These are phyloP conservation scores for Terana coerulea DNA, from an alignment of 768 basidiomycete genomes.

Conservation along the genomic window DNA sequence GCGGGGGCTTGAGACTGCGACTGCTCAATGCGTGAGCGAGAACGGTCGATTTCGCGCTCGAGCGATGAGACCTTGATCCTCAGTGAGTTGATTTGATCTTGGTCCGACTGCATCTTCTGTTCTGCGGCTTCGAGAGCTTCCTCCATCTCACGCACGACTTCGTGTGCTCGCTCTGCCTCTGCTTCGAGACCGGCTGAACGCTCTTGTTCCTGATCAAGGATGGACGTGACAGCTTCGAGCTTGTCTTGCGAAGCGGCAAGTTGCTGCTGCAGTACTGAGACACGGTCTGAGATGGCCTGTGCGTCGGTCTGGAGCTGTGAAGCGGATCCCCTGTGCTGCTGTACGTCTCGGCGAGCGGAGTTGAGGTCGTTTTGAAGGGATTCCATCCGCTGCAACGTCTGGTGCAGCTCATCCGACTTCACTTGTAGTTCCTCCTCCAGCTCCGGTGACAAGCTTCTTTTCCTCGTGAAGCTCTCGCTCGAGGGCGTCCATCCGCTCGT, in stretches of 20 bases:
- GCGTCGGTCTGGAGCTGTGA: conserved; percentile 62
- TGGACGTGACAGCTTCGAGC: conserved; percentile 38
- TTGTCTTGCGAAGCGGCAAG: conserved; percentile 44
- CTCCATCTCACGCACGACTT: conserved; percentile 66
- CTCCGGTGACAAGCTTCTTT: conserved; percentile 36
- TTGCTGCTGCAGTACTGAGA: conserved; percentile 55
- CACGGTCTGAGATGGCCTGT: conserved; percentile 44
- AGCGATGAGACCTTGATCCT: conserved; percentile 46
- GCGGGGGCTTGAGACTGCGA: conserved; percentile 24
- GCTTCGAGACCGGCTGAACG: conserved; percentile 49
- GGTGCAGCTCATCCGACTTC: conserved; percentile 25
- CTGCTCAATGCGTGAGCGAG: conserved; percentile 23
- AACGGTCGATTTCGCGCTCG: conserved; percentile 53
- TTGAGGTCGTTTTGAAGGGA: conserved; percentile 29
- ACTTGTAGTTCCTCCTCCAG: conserved; percentile 36
- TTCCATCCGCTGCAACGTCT: conserved; percentile 20
- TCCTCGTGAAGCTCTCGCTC: conserved; percentile 57
- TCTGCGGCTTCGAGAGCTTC: conserved; percentile 74
- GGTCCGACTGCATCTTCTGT: conserved; percentile 62
- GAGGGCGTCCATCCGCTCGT: conserved; percentile 49
- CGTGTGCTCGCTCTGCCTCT: conserved; percentile 47
- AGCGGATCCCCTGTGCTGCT: conserved; percentile 44
- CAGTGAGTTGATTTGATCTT: conserved; percentile 47
- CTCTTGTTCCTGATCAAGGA: conserved; percentile 46
- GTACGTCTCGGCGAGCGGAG: conserved; percentile 36